Base-by-base conservation (phyloP, 306 rosid species). In the Castanea sativa region DNA sequence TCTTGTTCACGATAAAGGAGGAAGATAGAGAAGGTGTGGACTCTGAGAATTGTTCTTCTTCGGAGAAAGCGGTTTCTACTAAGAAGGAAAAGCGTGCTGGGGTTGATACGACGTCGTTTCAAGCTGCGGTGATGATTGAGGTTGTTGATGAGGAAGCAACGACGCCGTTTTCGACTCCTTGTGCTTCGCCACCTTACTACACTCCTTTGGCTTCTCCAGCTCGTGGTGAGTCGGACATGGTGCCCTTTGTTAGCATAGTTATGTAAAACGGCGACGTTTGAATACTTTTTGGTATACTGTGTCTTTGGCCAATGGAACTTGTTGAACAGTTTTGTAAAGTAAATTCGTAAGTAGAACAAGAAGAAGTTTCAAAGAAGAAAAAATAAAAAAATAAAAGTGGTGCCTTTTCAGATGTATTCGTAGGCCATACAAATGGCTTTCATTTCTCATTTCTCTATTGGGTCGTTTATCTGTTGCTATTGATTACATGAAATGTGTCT, bases 151-250 rank as follows among this genome's bases (percentile, higher is more conserved):
- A 73, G 1, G 79, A 58, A 8, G 55, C 53, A 13, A 49, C 78
- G 76, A 81, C 91, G 59, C 81, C 91, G 71, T 88, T 85, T 58
- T 41, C 67, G 4, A 85, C 91, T 6, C 91, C 91, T 4, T 83
- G 81, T 72, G 84, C 65, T 78, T 88, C 91, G 64, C 91, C 91
- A 20, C 83, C 80, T 55, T 85, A 80, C 78, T 82, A 61, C 69
- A 85, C 88, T 20, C 91, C 91, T 5, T 71, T 73, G 29, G 65
- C 91, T 3, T 88, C 89, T 32, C 91, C 91, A 12, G 63, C 72
- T 52, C 87, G 88, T 15, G 81, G 64, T 41, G 45, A 41, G 45
- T 41, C 45, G 45, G 41, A 29, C 20, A 63, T 13, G 69, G 69
- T 63, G 6, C 69, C 7, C 14, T 20, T 9, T 58, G 65, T 58